Base-by-base conservation (phyloP, 495 filamentous ascomycete species). In the Pseudotulostoma volvatum region DNA sequence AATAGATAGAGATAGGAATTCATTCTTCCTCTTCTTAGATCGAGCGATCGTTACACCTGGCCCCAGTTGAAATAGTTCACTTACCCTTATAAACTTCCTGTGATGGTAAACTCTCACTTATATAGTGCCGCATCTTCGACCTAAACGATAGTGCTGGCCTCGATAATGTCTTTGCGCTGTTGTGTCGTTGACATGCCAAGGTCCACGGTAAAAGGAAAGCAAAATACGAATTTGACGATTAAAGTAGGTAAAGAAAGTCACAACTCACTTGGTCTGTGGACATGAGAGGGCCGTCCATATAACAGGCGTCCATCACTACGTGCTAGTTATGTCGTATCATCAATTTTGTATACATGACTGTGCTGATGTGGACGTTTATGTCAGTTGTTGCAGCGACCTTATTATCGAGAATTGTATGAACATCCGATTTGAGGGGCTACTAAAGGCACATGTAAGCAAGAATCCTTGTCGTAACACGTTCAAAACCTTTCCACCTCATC, bases 261-360 rank as follows among this genome's bases (percentile, higher is more conserved):
- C 3, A 23, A 80, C 74, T 31, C 57, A 94, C 3, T 56, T 96
- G 17, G 58, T 93, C 15, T 82, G 81, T 32, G 84, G 84, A 1
- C 70, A 73, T 16, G 64, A 71, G 38, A 87, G 92, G 0, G 71
- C 92, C 2, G 73, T 74, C 3, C 87, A 95, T 49, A 66, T 94
- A 17, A 96, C 88, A 0, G 66, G 61, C 1, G 59, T 94, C n/a
- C 51, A 68, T 36, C 66, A 82, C 42, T 80, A 77, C 47, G 73
- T 81, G 20, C 54, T 99, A 14, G 73, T 93, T 7, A 71, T 92
- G 1, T 63, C 72, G 3, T 79, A 79, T 35, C 69, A 80, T 11
- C 92, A 99, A 52, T 78, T 94, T 48, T 71, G 92, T 13, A 85
- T 99, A 66, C 92, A 99, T 46, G 75, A 86, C 38, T 90, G 82